Evolutionary conservation across 2,329 filamentous ascomycete genomes (phyloP).

Genomic region (Claviceps cyperi): DNA sequence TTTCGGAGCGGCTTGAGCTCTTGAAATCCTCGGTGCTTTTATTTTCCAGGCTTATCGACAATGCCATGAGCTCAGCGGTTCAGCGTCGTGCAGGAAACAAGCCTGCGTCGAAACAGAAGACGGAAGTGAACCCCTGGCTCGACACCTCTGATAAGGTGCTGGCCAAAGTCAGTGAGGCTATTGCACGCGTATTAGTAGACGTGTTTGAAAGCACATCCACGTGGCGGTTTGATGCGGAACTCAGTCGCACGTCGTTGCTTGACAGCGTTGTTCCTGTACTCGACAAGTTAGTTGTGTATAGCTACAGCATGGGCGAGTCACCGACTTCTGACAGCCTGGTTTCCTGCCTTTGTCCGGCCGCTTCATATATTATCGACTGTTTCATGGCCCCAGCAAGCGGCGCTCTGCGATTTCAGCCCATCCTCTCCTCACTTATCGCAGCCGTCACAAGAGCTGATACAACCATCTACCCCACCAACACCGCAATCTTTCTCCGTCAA

Average conservation of each 20-base stretch:
- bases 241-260: slow-evolving; percentile 56
- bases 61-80: slow-evolving; percentile 55
- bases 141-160: slow-evolving; percentile 69
- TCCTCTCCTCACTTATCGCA: slow-evolving; percentile 52
- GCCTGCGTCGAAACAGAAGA: slow-evolving; percentile 29
- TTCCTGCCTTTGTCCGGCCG: slow-evolving; percentile 54
- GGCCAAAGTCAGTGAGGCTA: slow-evolving; percentile 53
- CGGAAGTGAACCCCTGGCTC: slow-evolving; percentile 42
- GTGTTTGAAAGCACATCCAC: slow-evolving; percentile 73
- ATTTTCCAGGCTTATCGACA: slow-evolving; percentile 62
- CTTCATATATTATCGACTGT: slow-evolving; percentile 59
- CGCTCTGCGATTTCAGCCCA: slow-evolving; percentile 61
- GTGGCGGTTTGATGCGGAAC: slow-evolving; percentile 64
- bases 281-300: slow-evolving; percentile 54
- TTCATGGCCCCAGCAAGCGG: slow-evolving; percentile 59
- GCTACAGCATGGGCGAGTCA: slow-evolving; percentile 59
- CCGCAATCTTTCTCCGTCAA: slow-evolving; percentile 44
- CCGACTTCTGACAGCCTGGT: slow-evolving; percentile 32
- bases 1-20: slow-evolving; percentile 62
- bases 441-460: slow-evolving; percentile 34
- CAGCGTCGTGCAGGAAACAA: slow-evolving; percentile 46
- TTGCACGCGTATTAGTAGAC: slow-evolving; percentile 64
- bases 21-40: slow-evolving; percentile 58
- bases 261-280: slow-evolving; percentile 54
- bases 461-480: slow-evolving; percentile 45